Evolutionary conservation across 2,329 filamentous ascomycete species (phyloP).

Genomic region (Alternaria angustiovoidea): DNA sequence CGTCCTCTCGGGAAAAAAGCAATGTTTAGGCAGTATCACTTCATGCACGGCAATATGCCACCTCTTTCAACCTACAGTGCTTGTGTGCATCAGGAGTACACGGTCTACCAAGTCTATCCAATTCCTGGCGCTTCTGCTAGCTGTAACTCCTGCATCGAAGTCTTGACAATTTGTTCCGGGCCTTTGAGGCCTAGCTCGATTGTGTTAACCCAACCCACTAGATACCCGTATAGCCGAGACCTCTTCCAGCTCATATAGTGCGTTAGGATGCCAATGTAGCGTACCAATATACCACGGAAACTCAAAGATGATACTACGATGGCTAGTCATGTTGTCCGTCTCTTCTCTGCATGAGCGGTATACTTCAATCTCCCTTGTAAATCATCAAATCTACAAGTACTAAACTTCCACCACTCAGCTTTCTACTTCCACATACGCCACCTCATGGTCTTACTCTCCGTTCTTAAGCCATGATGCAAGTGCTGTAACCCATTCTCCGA

Average conservation of each 20-base stretch:
- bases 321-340: background rate
- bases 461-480: slow-evolving; percentile 54
- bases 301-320: background rate
- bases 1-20: background rate
- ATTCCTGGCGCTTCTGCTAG: background rate
- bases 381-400: slow-evolving; percentile 24
- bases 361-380: slow-evolving; percentile 20
- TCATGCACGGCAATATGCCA: background rate
- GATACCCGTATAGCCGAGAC: background rate
- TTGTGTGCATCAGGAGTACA: background rate
- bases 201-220: background rate
- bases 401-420: slow-evolving; percentile 32
- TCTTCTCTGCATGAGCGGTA: background rate
- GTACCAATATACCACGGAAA: background rate
- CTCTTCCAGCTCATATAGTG: background rate
- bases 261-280: background rate
- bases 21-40: background rate
- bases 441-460: slow-evolving; percentile 70
- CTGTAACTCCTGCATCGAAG: background rate
- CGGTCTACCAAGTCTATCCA: background rate
- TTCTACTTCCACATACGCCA: slow-evolving; percentile 69
- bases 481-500: slow-evolving; percentile 22
- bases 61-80: background rate
- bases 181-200: background rate
- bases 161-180: background rate